Conservation (phyloP, 2,329 filamentous ascomycete species). For the Metarhizium robertsii region DNA sequence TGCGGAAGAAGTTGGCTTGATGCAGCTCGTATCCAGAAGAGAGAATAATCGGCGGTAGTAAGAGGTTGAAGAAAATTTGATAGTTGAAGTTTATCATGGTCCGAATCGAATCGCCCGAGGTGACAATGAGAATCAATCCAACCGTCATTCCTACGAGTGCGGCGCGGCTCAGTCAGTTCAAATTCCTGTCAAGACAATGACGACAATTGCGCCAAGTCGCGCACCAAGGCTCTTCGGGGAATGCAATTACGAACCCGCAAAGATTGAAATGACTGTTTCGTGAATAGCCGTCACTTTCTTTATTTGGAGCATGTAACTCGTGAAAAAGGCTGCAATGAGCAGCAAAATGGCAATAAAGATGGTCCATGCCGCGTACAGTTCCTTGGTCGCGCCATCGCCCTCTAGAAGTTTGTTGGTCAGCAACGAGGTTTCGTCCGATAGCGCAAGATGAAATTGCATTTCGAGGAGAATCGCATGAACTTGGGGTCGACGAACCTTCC, state of each 20-base stretch:
- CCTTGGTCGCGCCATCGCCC: constrained; percentile 78
- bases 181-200: neutral
- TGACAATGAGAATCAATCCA: constrained; percentile 76
- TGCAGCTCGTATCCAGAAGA: constrained; percentile 96
- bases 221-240: neutral
- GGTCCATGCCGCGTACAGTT: constrained; percentile 93
- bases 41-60: constrained; percentile 96
- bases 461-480: neutral
- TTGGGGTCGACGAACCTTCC: constrained; percentile 19
- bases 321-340: constrained; percentile 89
- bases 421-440: neutral
- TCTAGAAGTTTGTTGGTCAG: constrained; percentile 30
- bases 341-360: constrained; percentile 94
- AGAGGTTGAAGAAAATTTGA: constrained; percentile 98
- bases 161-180: neutral
- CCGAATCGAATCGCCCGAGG: constrained; percentile 72
- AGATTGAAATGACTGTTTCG: constrained; percentile 97
- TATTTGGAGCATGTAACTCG: constrained; percentile 92
- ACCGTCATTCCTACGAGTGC: constrained; percentile 73
- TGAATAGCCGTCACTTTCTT: constrained; percentile 96
- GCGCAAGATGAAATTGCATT: constrained; percentile 4
- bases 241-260: constrained; percentile 55
- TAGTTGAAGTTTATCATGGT: constrained; percentile 95
- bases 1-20: constrained; percentile 98
- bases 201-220: neutral